Conservation (phyloP, 2,329 filamentous ascomycete species). For the Colletotrichum eremochloae region DNA sequence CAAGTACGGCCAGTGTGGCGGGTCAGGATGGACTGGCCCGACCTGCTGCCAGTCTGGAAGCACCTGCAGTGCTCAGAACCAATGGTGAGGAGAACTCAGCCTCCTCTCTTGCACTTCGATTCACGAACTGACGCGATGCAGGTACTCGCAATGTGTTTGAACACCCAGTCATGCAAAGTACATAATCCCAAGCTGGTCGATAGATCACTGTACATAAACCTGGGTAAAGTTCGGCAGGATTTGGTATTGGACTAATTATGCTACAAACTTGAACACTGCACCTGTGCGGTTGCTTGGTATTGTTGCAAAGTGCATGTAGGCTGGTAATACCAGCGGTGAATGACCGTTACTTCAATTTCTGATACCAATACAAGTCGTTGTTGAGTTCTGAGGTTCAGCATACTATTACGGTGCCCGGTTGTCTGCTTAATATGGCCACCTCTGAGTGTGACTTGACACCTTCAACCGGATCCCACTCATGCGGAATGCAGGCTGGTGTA, state of each 20-base stretch:
- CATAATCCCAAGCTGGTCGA: not conserved
- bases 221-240: not conserved
- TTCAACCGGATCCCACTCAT: not conserved
- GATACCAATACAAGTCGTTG: too few species aligned
- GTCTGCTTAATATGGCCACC: not conserved
- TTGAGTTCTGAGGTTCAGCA: not conserved
- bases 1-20: not conserved
- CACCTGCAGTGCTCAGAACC: not conserved
- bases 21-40: not conserved
- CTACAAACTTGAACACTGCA: not conserved
- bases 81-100: not conserved
- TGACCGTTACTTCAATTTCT: fast-evolving
- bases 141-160: not conserved
- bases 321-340: not conserved
- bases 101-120: not conserved
- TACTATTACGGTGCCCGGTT: not conserved
- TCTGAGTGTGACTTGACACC: not conserved
- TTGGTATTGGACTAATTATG: not conserved
- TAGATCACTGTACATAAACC: not conserved
- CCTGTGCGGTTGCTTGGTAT: not conserved
- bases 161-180: not conserved
- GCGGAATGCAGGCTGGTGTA: not conserved
- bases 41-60: constrained; percentile 1
- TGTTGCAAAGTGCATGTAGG: not conserved
- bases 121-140: not conserved